phyloP scores from a whole-genome alignment of 2,329 filamentous ascomycete species.

The Talaromyces atroroseus region DNA sequence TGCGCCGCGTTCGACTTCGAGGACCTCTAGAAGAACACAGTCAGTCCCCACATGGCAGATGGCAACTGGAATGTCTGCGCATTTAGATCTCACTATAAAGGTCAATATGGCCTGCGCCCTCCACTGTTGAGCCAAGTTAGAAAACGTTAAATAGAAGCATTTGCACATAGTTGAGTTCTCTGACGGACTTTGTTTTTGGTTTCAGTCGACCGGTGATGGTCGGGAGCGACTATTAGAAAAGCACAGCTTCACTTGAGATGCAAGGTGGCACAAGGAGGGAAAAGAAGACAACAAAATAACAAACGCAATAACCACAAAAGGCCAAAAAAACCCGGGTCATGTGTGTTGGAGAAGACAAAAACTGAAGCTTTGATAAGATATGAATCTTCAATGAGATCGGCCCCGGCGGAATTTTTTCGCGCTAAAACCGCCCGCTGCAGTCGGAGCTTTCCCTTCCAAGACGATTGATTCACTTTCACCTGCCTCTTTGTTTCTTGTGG shows the following conservation, averaged over 20 bases:
- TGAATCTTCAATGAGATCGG: not conserved
- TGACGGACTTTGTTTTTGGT: conserved; percentile 1
- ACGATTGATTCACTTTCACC: not conserved
- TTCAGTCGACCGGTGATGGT: conserved; percentile 1
- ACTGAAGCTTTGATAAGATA: conserved; percentile 10
- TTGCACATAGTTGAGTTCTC: not conserved
- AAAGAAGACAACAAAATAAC: not conserved
- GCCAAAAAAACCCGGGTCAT: not conserved
- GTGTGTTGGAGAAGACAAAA: not conserved
- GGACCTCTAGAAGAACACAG: conserved; percentile 57
- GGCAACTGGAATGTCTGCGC: not conserved
- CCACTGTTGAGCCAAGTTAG: conserved; percentile 6
- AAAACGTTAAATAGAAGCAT: not conserved
- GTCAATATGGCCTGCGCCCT: conserved; percentile 41
- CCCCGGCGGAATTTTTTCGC: conserved; percentile 8
- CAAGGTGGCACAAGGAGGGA: not conserved
- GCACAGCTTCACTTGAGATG: not conserved
- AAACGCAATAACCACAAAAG: not conserved
- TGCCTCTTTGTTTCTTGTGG: not conserved
- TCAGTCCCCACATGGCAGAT: not conserved
- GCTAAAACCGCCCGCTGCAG: conserved; percentile 1
- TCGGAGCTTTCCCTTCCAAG: not conserved
- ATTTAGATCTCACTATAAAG: conserved; percentile 52
- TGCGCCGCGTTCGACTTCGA: conserved; percentile 67
- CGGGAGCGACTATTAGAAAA: not conserved